Evolutionary conservation across 2,329 filamentous ascomycete species (phyloP), one percentile per base, ranked within the genome.

Genomic region (Lithohypha guttulata): DNA sequence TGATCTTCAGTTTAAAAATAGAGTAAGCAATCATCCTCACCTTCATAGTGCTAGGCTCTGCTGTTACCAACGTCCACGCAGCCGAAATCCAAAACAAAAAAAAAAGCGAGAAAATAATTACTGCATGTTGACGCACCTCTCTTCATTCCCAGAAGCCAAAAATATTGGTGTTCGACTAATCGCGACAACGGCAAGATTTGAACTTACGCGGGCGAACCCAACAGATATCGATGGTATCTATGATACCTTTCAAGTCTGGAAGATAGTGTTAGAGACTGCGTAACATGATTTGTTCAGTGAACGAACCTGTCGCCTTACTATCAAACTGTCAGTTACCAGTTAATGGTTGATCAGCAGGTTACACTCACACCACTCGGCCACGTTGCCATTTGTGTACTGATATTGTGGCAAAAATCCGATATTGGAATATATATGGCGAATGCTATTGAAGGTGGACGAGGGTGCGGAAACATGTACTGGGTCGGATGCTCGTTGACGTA

Each of bases 151-250:
- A 11, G 6, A 14, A 14, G 17, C 27, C 27, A 6, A 13, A 29
- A 11, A 11, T 13, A 29, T 11, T 6, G 27, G n/a, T 29, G 6
- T n/a, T 7, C 7, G n/a, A 25, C 14, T 7, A 18, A 20, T 19
- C 31, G 31, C 34, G 34, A 29, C 34, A 38, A n/a, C 8, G 20
- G 27, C 34, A 38, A 26, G 34, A 38, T 38, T 38, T 38, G 34
- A 38, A 38, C 34, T 26, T 38, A 38, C 27, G 34, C 20, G 34
- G 34, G 34, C 34, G 34, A 38, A 38, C 34, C 34, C 34, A 38
- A n/a, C 9, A 38, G 34, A 38, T 38, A 20, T 10, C 34, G 15
- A 14, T 14, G 23, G 21, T 17, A 11, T 15, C 17, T n/a, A 29
- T 6, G 14, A 15, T 4, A 23, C n/a, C 32, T 19, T 38, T 38